Evolutionary conservation across 495 filamentous ascomycete species (phyloP), one percentile per base, ranked within the genome.

Genomic region (Xylona heveae): DNA sequence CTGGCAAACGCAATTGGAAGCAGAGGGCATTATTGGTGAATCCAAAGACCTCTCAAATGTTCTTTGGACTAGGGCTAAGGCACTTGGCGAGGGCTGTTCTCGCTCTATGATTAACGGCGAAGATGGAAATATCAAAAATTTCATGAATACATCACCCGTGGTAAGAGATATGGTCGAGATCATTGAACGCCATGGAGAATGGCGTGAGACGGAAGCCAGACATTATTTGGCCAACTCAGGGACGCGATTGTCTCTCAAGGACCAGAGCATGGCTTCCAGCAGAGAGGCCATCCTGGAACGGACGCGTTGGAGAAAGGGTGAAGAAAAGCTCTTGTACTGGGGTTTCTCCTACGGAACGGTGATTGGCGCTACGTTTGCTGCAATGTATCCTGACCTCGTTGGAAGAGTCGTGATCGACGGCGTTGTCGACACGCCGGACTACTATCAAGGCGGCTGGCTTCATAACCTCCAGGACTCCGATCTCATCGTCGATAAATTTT

Each of bases 291-390:
- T 34, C 22, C 19, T 34, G n/a, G 17, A 28, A 28, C 13, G 32
- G 14, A 35, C 32, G 13, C 6, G 13, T 13, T 45, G 48, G 16
- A 56, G 51, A 3, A 30, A 28, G 27, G 55, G 55, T 49, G 38
- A 42, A 18, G 55, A 61, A 7, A 61, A 58, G 28, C 48, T 76
- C 13, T 55, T 66, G 4, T 74, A 66, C 29, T 74, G 73, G 55
- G 64, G 74, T 6, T 62, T 74, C 10, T 72, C 66, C n/a, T 78
- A 78, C 40, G 74, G 74, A 3, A 74, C 71, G 1, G 48, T 71
- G 3, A 61, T 78, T 3, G 73, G 71, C 0, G 54, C 66, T 45
- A 79, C 61, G 26, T 38, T 42, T 18, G 40, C 42, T 7, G 6
- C 25, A 4, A 39, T 42, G 26, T 31, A 30, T 10, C 42, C 42